Percentiles rank a stretch among this genome's conserved stretches.
Evolutionary conservation across 148 eudicot species (phyloP).

Genomic region (Chenopodium album): DNA sequence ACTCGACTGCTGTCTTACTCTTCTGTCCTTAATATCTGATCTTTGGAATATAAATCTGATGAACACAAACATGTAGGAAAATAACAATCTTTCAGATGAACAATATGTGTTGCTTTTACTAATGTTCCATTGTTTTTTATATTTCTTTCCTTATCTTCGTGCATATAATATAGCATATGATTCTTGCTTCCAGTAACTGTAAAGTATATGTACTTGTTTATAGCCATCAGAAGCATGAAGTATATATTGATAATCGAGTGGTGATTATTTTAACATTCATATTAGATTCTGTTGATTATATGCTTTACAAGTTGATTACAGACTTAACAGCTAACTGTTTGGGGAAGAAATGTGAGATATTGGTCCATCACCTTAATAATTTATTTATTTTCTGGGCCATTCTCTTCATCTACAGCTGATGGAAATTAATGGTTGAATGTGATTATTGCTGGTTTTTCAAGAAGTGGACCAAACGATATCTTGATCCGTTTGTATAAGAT

Average conservation of each 20-base stretch:
- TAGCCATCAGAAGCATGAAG: slow-evolving; percentile 10
- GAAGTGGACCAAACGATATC: neutral
- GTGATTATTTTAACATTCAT: neutral
- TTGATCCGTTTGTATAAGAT: slow-evolving; percentile 9
- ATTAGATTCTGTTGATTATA: neutral
- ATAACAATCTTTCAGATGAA: neutral
- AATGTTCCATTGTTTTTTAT: neutral
- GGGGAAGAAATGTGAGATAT: neutral
- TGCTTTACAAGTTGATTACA: slow-evolving; percentile 1
- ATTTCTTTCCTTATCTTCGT: neutral
- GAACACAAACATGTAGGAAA: neutral
- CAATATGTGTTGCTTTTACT: neutral
- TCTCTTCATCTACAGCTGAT: neutral
- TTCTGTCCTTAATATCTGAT: neutral
- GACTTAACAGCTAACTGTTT: neutral
- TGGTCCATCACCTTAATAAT: neutral
- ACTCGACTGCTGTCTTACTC: slow-evolving; percentile 15
- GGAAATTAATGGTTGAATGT: neutral
- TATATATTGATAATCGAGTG: neutral
- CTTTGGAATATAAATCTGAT: neutral
- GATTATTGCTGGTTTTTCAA: neutral
- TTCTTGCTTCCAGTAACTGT: slow-evolving; percentile 18
- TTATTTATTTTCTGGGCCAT: neutral
- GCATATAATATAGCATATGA: slow-evolving; percentile 10
- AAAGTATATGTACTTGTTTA: slow-evolving; percentile 10